Percentiles rank a stretch among this genome's conserved stretches.
Conservation (phyloP, 805 yeast species). For the Torulaspora maleeae region DNA sequence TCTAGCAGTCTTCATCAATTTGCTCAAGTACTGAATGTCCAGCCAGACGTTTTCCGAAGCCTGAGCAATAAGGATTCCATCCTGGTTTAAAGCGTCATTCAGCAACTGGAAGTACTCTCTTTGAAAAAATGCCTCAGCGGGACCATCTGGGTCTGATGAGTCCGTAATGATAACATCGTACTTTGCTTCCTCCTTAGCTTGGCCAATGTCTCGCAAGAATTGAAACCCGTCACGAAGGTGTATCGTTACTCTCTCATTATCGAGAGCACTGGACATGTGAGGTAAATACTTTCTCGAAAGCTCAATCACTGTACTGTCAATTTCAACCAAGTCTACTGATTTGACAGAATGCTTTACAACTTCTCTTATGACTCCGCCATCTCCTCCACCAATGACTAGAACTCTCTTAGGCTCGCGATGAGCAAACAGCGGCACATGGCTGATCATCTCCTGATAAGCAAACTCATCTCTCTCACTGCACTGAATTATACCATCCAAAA, state of each 20-base stretch:
- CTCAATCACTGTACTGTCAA: conserved; percentile 76
- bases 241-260: conserved; percentile 61
- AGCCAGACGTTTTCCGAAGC: conserved; percentile 74
- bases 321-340: conserved; percentile 75
- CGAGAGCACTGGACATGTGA: conserved; percentile 61
- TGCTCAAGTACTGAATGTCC: conserved; percentile 48
- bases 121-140: conserved; percentile 87
- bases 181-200: conserved; percentile 38
- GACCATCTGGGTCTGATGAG: conserved; percentile 93
- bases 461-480: conserved; percentile 91
- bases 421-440: conserved; percentile 75
- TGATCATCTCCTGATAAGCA: conserved; percentile 88
- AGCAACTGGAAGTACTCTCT: conserved; percentile 68
- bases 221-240: conserved; percentile 80
- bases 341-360: conserved; percentile 71
- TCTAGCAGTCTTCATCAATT: conserved; percentile 45
- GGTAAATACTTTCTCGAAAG: conserved; percentile 71
- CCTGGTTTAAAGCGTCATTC: conserved; percentile 52
- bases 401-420: conserved; percentile 73
- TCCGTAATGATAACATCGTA: conserved; percentile 87
- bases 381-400: conserved; percentile 92
- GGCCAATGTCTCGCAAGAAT: conserved; percentile 46
- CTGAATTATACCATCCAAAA: conserved; percentile 84
- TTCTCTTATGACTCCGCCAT: conserved; percentile 90
- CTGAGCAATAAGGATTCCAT: conserved; percentile 76